Conservation (phyloP, 192 early-diverging fungal species). For the Neocallimastix lanati region DNA sequence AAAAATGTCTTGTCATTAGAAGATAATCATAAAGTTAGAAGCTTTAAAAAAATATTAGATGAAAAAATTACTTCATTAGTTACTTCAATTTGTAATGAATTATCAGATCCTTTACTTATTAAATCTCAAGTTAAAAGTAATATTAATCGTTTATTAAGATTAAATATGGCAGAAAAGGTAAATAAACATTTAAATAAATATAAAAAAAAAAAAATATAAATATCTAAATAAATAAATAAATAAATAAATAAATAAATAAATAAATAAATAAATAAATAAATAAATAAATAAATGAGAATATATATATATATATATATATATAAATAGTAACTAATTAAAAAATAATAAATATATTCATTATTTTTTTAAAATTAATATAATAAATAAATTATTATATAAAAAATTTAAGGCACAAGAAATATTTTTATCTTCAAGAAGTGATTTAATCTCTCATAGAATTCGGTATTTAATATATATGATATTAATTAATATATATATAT, state of each 20-base stretch:
- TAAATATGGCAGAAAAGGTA: constrained; percentile 55
- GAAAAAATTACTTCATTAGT: constrained; percentile 23
- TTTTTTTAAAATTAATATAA: too few species aligned
- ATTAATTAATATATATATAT: background rate
- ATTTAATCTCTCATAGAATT: constrained; percentile 57
- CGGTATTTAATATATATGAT: constrained; percentile 17
- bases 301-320: too few species aligned
- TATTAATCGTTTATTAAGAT: constrained; percentile 58
- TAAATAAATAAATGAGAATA: too few species aligned
- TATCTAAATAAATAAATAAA: too few species aligned
- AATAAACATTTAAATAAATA: background rate
- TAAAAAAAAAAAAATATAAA: too few species aligned
- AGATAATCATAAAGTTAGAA: constrained; percentile 10
- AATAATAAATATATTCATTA: too few species aligned
- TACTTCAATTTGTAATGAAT: constrained; percentile 36
- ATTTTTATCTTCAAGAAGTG: constrained; percentile 59
- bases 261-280: too few species aligned
- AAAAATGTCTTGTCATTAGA: background rate
- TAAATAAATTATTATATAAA: too few species aligned
- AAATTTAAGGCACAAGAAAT: constrained; percentile 66
- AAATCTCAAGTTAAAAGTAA: constrained; percentile 61
- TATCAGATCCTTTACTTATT: constrained; percentile 62
- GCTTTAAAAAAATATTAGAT: constrained; percentile 13
- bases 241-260: too few species aligned
- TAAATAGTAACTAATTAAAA: too few species aligned